Percentiles rank a stretch among this genome's conserved stretches.
These are phyloP conservation scores for Pholiota microspora DNA, from an alignment of 768 basidiomycete genomes.

Conservation along the genomic window DNA sequence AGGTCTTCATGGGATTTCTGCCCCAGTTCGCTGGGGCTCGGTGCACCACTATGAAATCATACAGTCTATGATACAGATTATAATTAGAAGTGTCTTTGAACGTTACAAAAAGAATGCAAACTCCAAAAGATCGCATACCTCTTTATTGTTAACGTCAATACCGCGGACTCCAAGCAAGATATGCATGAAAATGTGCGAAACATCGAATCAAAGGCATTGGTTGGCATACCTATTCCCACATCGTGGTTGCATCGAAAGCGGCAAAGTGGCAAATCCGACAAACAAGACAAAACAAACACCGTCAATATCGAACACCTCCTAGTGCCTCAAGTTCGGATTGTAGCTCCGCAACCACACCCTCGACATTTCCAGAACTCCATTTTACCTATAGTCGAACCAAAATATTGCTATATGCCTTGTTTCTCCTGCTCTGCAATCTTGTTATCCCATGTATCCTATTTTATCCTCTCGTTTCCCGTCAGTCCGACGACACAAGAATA, in stretches of 20 bases:
- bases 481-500: slow-evolving; percentile 8
- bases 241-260: neutral
- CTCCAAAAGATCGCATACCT: neutral
- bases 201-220: neutral
- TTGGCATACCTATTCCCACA: neutral
- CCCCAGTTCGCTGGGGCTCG: no score
- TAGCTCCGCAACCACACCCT: slow-evolving; percentile 1
- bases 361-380: slow-evolving; percentile 16
- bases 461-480: slow-evolving; percentile 25
- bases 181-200: neutral
- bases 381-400: slow-evolving; percentile 19
- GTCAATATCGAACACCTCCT: neutral
- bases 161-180: neutral
- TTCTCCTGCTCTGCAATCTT: slow-evolving; percentile 27
- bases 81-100: neutral
- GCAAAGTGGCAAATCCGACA: slow-evolving; percentile 1
- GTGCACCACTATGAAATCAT: neutral
- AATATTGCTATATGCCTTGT: slow-evolving; percentile 22
- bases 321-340: neutral
- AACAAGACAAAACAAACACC: slow-evolving; percentile 14
- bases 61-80: neutral
- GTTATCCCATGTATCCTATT: slow-evolving; percentile 26
- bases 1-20: no score
- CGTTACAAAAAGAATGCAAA: neutral
- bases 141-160: neutral